Base-by-base conservation (phyloP, 768 basidiomycete genomes). In the Neoboletus magnificus region DNA sequence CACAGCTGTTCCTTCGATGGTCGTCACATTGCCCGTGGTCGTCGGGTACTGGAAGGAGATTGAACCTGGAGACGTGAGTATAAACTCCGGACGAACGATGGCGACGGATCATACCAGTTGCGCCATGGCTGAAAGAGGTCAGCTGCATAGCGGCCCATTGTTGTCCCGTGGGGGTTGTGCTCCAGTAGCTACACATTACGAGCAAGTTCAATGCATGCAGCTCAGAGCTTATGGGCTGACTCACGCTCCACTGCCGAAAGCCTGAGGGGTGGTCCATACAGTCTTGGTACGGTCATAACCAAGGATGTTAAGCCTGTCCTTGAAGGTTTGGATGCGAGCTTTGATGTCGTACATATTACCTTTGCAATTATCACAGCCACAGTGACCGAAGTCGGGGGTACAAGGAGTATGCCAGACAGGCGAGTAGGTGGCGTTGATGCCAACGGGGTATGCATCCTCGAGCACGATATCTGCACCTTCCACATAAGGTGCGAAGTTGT, bases 231-330 rank as follows among this genome's bases (percentile, higher is more conserved):
- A 12, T 23, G 1, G 35, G 1, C 7, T 1, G 5, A 62, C 70
- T 55, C 27, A 77, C 74, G 62, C 62, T n/a, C 62, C 69, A 53
- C 77, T 78, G n/a, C 87, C 87, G 62, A 91, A 86, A 0, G 81
- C 88, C 67, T 92, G 89, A 8, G 89, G 87, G 0, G 86, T 86
- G 4, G 83, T 81, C 91, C 90, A 93, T 0, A 90, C 78, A 4
- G 84, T 78, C 65, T 87, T 85, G 9, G 77, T 80, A 11, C 82
- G 73, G 57, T 83, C 82, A 79, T 84, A 85, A 1, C 86, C 86
- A 49, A 86, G 79, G 48, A 80, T 73, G 55, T 80, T 76, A 4
- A 86, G 69, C 30, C 88, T 76, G 44, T 83, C 70, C 48, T 73
- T 75, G 71, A 82, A 91, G 36, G 84, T 77, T 53, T 89, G 86